phyloP scores from a whole-genome alignment of 345 rosid species.

The Luvunga scandens region DNA sequence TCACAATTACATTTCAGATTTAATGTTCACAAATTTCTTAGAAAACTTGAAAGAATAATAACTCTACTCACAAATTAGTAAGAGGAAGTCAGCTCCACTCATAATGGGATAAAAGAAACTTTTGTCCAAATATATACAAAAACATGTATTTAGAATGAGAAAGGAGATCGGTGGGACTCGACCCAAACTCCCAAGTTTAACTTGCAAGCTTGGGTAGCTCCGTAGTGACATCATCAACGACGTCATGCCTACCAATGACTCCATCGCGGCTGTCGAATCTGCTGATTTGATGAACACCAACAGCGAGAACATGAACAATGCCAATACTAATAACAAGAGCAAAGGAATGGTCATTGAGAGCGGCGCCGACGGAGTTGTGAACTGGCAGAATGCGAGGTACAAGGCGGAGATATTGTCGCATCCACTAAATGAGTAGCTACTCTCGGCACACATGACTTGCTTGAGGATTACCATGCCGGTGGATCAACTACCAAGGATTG shows the following conservation, averaged over 20 bases:
- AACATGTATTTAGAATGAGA: too few relatives aligned
- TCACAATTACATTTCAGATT: too few relatives aligned
- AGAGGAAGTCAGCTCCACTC: too few relatives aligned
- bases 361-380: constrained; percentile 48
- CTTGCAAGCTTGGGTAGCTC: too few relatives aligned
- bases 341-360: constrained; percentile 42
- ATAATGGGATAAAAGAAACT: too few relatives aligned
- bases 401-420: constrained; percentile 87
- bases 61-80: too few relatives aligned
- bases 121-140: too few relatives aligned
- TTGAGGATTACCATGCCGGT: constrained; percentile 89
- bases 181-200: too few relatives aligned
- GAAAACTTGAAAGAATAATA: too few relatives aligned
- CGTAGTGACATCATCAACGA: constrained; percentile 61
- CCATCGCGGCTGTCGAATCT: constrained; percentile 47
- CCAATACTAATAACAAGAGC: constrained; percentile 27
- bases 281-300: constrained; percentile 35
- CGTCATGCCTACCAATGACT: constrained; percentile 30
- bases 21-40: too few relatives aligned
- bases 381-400: constrained; percentile 82
- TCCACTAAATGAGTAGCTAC: constrained; percentile 82
- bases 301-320: constrained; percentile 29
- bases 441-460: constrained; percentile 90
- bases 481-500: constrained; percentile 91
- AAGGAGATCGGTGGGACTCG: too few relatives aligned